Evolutionary conservation across 2,329 filamentous ascomycete species (phyloP), one percentile per base, ranked within the genome.

Genomic region (Penicillium sp.): DNA sequence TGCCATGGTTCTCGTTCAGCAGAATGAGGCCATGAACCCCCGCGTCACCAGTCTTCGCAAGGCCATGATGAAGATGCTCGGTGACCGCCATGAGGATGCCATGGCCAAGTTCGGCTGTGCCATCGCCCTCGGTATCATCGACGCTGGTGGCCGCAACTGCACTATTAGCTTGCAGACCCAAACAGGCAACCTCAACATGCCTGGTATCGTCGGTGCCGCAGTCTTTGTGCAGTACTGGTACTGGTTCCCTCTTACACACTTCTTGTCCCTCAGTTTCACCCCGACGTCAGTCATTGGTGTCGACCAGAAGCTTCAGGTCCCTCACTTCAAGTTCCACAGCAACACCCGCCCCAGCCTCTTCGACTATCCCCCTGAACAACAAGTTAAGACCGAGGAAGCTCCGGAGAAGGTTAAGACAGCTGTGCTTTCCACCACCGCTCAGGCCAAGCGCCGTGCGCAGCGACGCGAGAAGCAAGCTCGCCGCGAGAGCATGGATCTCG

Each of bases 211-310:
- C 16, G 95, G 94, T 63, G 96, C 96, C 87, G 93, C 92, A 27
- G 89, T 99, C 50, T 99, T 99, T 77, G 96, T 92, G 8, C 94
- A 99, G 73, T 99, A 99, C 80, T 99, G 94, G 94, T 99, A 99
- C 80, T 99, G 94, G 94, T 99, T 99, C 84, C 94, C 94, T 56
- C 88, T 97, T 67, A 96, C 94, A 29, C 94, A 99, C 76, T 99
- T 99, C 85, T 75, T 99, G 54, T 95, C 93, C 0, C 82, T 99
- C 57, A 92, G 91, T 67, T 97, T 99, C 77, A 92, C 90, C n/a
- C 94, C 94, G 1, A 99, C 95, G 1, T 89, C 94, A 1, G 89
- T 99, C 68, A 97, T 97, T 65, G 93, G 90, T 56, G 85, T 99
- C 24, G 92, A 99, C 70, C 88, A 95, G 68, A 90, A 97, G 68